These are phyloP conservation scores for Phaeomoniella chlamydospora DNA, from an alignment of 2,329 filamentous ascomycete species.

Conservation along the genomic window DNA sequence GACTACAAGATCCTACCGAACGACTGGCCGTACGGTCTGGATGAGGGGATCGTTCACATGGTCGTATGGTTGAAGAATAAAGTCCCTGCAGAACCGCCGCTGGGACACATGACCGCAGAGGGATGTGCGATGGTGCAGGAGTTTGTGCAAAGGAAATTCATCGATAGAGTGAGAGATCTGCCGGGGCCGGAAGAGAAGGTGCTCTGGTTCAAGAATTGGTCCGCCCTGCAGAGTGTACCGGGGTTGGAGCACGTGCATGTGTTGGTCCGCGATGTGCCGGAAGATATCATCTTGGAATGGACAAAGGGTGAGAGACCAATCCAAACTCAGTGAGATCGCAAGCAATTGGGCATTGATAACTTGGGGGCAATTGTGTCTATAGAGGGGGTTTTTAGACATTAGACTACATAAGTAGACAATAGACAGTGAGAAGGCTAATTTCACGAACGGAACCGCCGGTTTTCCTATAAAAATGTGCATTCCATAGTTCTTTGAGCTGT, in stretches of 20 bases:
- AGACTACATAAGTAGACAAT: not conserved
- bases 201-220: conserved; percentile 53
- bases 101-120: conserved; percentile 36
- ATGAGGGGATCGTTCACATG: conserved; percentile 38
- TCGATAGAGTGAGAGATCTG: conserved; percentile 21
- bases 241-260: conserved; percentile 44
- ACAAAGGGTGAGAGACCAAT: conserved; percentile 16
- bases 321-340: not conserved
- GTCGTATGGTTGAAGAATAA: conserved; percentile 42
- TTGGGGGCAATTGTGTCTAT: not conserved
- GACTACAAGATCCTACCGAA: conserved; percentile 46
- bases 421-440: too few species aligned
- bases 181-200: conserved; percentile 29
- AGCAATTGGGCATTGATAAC: too few species aligned
- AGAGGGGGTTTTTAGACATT: not conserved
- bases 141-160: conserved; percentile 36
- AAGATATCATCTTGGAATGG: conserved; percentile 28
- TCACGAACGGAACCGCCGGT: too few species aligned
- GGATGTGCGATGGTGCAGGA: conserved; percentile 31
- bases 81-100: conserved; percentile 27
- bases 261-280: conserved; percentile 32
- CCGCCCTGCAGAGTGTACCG: conserved; percentile 44
- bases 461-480: too few species aligned
- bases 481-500: too few species aligned
- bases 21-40: conserved; percentile 50